These are phyloP conservation scores for Sindora glabra DNA, from an alignment of 306 rosid genomes.

Conservation along the genomic window DNA sequence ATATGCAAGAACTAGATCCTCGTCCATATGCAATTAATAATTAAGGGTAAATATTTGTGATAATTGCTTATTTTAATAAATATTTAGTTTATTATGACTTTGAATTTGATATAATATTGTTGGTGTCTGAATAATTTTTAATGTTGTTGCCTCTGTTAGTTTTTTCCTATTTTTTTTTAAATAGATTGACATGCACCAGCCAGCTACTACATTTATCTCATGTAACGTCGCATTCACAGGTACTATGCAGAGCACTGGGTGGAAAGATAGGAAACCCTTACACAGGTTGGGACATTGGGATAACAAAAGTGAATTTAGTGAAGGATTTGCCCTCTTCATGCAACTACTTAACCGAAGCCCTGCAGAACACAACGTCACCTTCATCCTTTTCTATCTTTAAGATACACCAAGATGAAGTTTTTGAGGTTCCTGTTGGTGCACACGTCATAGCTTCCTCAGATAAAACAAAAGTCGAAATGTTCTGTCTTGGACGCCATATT, in stretches of 20 bases:
- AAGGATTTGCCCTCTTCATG: constrained; percentile 19
- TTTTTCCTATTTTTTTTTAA: no score
- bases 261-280: constrained; percentile 52
- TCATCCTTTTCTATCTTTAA: constrained; percentile 42
- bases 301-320: constrained; percentile 36
- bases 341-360: constrained; percentile 8
- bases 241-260: constrained; percentile 67
- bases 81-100: no score
- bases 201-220: no score
- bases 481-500: constrained; percentile 41
- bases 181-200: not conserved
- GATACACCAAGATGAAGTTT: constrained; percentile 63
- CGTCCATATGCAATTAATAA: no score
- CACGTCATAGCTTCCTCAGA: constrained; percentile 52
- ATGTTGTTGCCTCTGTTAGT: no score
- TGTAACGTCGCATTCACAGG: constrained; percentile 15
- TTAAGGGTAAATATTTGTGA: no score
- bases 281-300: constrained; percentile 67
- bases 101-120: no score
- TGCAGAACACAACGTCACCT: constrained; percentile 27
- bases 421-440: constrained; percentile 57
- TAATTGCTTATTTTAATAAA: no score
- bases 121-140: no score
- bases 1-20: no score
- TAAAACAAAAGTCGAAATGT: constrained; percentile 64